A percentile compares a stretch with the other conserved stretches of the same genome.
Conservation (phyloP, 805 yeast genomes). For the Lachancea cidri region DNA sequence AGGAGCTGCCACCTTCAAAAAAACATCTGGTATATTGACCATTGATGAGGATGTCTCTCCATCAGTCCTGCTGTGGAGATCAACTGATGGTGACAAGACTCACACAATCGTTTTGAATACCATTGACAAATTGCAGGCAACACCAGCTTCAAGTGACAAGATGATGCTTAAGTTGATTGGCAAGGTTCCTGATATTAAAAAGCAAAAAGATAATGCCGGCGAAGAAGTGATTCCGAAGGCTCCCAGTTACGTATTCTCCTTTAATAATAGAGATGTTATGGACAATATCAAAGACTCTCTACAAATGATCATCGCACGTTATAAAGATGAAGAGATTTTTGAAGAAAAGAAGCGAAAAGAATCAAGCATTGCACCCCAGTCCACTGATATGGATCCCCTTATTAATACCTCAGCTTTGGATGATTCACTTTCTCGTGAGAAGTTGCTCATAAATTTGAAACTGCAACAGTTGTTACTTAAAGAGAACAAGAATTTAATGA, state of each 20-base stretch:
- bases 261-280: conserved; percentile 71
- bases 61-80: conserved; percentile 50
- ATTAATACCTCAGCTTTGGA: conserved; percentile 37
- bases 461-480: conserved; percentile 74
- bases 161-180: conserved; percentile 60
- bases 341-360: conserved; percentile 34
- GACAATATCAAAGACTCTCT: conserved; percentile 62
- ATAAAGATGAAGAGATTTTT: conserved; percentile 45
- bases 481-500: conserved; percentile 63
- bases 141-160: conserved; percentile 60
- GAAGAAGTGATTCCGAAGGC: conserved; percentile 23
- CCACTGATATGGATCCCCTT: conserved; percentile 25
- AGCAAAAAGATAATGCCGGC: conserved; percentile 27
- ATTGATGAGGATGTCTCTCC: conserved; percentile 54
- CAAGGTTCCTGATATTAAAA: conserved; percentile 32
- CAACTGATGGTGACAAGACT: conserved; percentile 46
- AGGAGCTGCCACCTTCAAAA: conserved; percentile 52
- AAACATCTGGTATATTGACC: conserved; percentile 51
- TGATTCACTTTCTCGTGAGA: conserved; percentile 49
- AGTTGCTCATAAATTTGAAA: conserved; percentile 61
- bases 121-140: conserved; percentile 55
- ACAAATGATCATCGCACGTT: conserved; percentile 64
- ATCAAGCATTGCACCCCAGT: conserved; percentile 10
- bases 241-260: conserved; percentile 47
- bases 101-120: conserved; percentile 39